These are phyloP conservation scores for Epichloe typhina DNA, from an alignment of 2,329 filamentous ascomycete species.

Conservation along the genomic window DNA sequence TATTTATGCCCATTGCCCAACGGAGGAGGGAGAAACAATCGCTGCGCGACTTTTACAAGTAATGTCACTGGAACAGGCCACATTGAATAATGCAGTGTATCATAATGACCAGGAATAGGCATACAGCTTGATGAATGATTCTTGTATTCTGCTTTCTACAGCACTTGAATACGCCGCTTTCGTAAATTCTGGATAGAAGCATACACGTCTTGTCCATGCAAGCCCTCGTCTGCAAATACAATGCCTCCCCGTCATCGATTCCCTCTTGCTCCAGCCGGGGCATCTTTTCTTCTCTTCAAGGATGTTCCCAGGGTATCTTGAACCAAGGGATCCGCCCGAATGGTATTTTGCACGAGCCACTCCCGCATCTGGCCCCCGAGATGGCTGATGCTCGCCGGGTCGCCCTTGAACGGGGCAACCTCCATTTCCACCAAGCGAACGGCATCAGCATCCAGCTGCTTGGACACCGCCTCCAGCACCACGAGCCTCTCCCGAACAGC, in stretches of 20 bases:
- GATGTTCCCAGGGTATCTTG: slow-evolving; percentile 61
- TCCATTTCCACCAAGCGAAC: slow-evolving; percentile 61
- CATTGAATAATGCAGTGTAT: no score
- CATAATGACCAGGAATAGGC: no score
- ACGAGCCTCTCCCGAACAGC: slow-evolving; percentile 48
- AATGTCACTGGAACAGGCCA: no score
- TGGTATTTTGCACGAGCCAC: slow-evolving; percentile 78
- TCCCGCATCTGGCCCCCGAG: slow-evolving; percentile 60
- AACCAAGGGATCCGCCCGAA: slow-evolving; percentile 68
- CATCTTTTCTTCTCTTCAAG: slow-evolving; percentile 48
- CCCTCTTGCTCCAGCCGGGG: slow-evolving; percentile 48
- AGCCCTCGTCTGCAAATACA: neutral
- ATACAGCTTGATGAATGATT: no score
- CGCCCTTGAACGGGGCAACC: slow-evolving; percentile 67
- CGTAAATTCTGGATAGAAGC: no score
- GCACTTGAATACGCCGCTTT: no score
- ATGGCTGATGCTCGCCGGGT: slow-evolving; percentile 48
- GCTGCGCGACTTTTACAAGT: no score
- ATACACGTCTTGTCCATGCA: neutral
- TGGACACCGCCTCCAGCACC: slow-evolving; percentile 47
- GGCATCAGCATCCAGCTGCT: slow-evolving; percentile 54
- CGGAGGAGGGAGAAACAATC: no score
- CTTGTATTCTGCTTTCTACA: no score
- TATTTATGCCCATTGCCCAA: no score
- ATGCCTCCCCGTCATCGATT: slow-evolving; percentile 21